Conservation (phyloP, 352 stramenopile species). For the Pythium myriotylum region DNA sequence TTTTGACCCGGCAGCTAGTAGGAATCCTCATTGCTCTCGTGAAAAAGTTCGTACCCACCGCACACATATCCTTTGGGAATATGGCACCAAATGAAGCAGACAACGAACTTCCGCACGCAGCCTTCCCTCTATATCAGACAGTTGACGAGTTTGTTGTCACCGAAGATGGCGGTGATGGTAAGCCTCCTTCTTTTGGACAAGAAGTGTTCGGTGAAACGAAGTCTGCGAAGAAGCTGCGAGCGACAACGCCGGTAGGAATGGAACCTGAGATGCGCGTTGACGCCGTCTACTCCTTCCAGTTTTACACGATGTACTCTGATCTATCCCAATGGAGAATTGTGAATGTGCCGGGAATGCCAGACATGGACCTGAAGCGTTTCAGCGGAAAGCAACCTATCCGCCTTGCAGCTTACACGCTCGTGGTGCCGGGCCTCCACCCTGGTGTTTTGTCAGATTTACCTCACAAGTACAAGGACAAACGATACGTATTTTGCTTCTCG, state of each 20-base stretch:
- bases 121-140: constrained; percentile 56
- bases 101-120: constrained; percentile 43
- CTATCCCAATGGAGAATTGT: constrained; percentile 52
- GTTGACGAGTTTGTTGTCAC: constrained; percentile 55
- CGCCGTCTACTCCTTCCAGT: constrained; percentile 64
- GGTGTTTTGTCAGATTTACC: constrained; percentile 6
- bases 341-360: constrained; percentile 41
- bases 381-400: constrained; percentile 39
- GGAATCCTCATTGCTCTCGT: constrained; percentile 39
- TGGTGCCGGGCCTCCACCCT: constrained; percentile 6
- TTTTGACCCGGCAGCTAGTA: constrained; percentile 41
- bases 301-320: constrained; percentile 50
- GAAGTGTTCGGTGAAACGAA: constrained; percentile 41
- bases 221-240: constrained; percentile 29
- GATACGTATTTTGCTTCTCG: constrained; percentile 56
- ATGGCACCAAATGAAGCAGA: constrained; percentile 4
- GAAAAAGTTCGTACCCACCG: constrained; percentile 38
- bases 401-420: constrained; percentile 44
- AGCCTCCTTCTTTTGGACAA: constrained; percentile 25
- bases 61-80: constrained; percentile 45
- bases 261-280: constrained; percentile 38
- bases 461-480: constrained; percentile 35
- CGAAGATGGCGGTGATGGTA: background rate
- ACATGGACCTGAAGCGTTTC: constrained; percentile 47
- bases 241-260: constrained; percentile 18